A percentile compares a stretch with the other conserved stretches of the same genome.
phyloP scores from a whole-genome alignment of 2,329 filamentous ascomycete genomes.

The Sporothrix sp. region DNA sequence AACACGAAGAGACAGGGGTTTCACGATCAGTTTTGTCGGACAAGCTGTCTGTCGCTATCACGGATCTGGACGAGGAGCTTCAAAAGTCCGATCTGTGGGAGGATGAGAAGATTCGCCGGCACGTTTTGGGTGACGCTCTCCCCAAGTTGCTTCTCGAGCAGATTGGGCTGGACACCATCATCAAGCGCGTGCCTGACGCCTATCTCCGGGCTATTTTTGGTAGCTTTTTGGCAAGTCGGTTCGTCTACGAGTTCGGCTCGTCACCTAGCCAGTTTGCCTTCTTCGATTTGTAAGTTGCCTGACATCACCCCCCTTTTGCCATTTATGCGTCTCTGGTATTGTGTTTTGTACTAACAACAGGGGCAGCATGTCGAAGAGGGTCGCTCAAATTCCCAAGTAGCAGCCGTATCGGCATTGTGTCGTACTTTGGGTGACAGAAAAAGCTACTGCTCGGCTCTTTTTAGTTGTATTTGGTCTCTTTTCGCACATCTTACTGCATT shows the following conservation, averaged over 20 bases:
- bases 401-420: background rate
- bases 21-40: conserved; percentile 83
- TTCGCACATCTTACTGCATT: background rate
- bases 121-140: conserved; percentile 75
- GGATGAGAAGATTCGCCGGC: conserved; percentile 65
- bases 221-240: conserved; percentile 86
- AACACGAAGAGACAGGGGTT: conserved; percentile 72
- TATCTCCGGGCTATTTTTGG: conserved; percentile 95
- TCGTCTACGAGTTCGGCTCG: conserved; percentile 92
- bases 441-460: too few relatives aligned
- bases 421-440: background rate
- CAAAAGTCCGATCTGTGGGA: conserved; percentile 90
- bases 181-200: conserved; percentile 77
- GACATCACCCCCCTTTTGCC: too few relatives aligned
- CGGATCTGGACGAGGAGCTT: conserved; percentile 90
- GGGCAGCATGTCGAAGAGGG: conserved; percentile 54
- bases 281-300: conserved; percentile 92
- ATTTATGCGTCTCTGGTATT: background rate
- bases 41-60: conserved; percentile 83
- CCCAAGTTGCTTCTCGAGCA: conserved; percentile 76
- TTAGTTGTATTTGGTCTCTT: too few relatives aligned
- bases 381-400: conserved; percentile 23
- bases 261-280: conserved; percentile 93
- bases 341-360: conserved; percentile 1
- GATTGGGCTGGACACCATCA: conserved; percentile 82